phyloP scores from a whole-genome alignment of 331 rosid genomes.

The Prunus yedoensis region DNA sequence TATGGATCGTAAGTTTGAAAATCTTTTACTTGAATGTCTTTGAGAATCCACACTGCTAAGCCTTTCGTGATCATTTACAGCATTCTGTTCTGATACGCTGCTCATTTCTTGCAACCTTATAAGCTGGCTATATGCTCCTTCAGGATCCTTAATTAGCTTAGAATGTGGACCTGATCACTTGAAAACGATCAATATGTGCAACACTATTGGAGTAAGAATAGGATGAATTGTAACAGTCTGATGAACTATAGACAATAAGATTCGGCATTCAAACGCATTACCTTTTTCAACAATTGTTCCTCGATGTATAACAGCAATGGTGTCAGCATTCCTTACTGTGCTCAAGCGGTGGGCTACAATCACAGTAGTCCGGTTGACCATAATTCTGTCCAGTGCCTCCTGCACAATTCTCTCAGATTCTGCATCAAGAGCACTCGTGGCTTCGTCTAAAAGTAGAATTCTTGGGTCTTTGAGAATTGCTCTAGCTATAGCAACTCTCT shows the following conservation, averaged over 20 bases:
- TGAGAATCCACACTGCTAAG: conserved; percentile 25
- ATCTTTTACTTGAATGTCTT: conserved; percentile 40
- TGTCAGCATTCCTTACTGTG: conserved; percentile 62
- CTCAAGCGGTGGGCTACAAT: conserved; percentile 77
- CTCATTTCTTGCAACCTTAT: conserved; percentile 60
- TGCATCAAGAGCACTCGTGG: conserved; percentile 51
- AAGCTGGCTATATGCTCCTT: conserved; percentile 73
- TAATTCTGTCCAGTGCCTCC: conserved; percentile 53
- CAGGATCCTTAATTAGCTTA: conserved; percentile 42
- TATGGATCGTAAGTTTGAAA: conserved; percentile 35
- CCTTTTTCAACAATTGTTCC: conserved; percentile 70
- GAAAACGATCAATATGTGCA: neutral
- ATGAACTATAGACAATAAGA: neutral
- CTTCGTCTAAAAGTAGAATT: conserved; percentile 48
- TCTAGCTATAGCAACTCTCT: conserved; percentile 58
- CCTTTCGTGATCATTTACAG: conserved; percentile 23
- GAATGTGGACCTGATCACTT: conserved; percentile 49
- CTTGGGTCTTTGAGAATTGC: conserved; percentile 50
- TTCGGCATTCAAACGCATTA: neutral
- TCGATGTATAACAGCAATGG: conserved; percentile 64
- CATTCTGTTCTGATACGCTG: conserved; percentile 11
- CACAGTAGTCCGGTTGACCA: conserved; percentile 65
- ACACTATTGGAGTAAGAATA: neutral
- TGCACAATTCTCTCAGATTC: conserved; percentile 50
- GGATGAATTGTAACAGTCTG: neutral